Base-by-base conservation (phyloP, 345 rosid genomes). In the Sonneratia caseolaris region DNA sequence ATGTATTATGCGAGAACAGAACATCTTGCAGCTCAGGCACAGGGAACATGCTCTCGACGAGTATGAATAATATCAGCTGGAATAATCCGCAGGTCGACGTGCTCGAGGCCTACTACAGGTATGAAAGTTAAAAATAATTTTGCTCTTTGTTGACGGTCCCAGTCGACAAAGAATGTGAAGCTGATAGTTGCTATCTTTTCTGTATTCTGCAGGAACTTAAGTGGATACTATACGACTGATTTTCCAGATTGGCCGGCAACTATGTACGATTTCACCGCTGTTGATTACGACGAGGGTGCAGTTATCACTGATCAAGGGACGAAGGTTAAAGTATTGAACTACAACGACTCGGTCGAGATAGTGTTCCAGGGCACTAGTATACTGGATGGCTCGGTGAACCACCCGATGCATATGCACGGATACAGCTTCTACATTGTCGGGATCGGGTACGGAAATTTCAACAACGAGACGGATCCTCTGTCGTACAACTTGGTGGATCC, bases 281-380 rank as follows among this genome's bases (percentile, higher is more conserved):
- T 40, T 37, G 45, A 70, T 21, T 35, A 24, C 12, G 42, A 37
- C n/a, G 24, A 14, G 35, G 8, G 37, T 10, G 19, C 47, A 15
- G 51, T 38, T 1, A 16, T 51, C 21, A 66, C 78, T 7, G 49
- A 45, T 19, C 24, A 65, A 70, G 78, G 55, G 8, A 77, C 77
- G 14, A 68, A 73, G 76, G 83, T 71, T 36, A 82, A 70, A 32
- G 71, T 80, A 0, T 4, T 73, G 12, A 37, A 35, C 22, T 77
- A 35, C 19, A 43, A 56, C 24, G 79, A 73, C 24, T 22, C 66
- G 0, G 70, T 72, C 19, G 79, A 77, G 55, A 62, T 73, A 56
- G 71, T 77, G 4, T 73, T 72, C 43, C 79, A 77, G 69, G 76
- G 76, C 19, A 77, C 79, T 6, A 51, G 32, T 65, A 1, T 77